Conservation (phyloP, 495 filamentous ascomycete genomes). For the Podospora sp. region DNA sequence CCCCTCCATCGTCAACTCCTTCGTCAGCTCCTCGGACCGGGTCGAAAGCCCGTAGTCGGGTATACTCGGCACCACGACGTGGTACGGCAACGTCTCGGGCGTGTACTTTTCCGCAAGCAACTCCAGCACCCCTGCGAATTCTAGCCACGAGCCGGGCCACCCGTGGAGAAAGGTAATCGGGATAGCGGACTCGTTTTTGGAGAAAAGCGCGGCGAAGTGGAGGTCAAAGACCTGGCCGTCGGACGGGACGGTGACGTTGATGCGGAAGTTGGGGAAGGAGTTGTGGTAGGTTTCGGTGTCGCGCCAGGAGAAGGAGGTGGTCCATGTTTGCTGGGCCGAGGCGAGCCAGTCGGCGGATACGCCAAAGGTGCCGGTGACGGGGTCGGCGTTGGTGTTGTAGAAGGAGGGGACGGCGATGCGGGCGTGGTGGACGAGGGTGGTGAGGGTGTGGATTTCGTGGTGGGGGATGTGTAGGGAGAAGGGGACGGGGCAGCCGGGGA, state of each 20-base stretch:
- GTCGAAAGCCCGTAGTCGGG: constrained; percentile 66
- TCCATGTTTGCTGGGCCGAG: constrained; percentile 56
- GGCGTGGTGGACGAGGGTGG: constrained; percentile 16
- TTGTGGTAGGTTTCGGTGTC: constrained; percentile 60
- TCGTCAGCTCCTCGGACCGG: constrained; percentile 47
- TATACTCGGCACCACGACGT: constrained; percentile 66
- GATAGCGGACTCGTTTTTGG: constrained; percentile 58
- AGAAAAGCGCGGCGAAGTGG: constrained; percentile 68
- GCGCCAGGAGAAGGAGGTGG: constrained; percentile 51
- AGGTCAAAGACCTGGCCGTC: constrained; percentile 45
- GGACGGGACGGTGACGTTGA: constrained; percentile 48
- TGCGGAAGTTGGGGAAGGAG: constrained; percentile 63
- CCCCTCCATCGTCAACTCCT: constrained; percentile 48
- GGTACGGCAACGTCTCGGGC: constrained; percentile 60
- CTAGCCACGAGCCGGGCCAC: constrained; percentile 55
- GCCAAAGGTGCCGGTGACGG: constrained; percentile 49
- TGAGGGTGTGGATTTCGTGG: constrained; percentile 16
- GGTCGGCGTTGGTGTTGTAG: constrained; percentile 26
- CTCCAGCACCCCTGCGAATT: constrained; percentile 51
- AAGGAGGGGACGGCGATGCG: constrained; percentile 19
- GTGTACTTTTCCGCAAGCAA: constrained; percentile 55
- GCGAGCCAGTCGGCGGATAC: constrained; percentile 60
- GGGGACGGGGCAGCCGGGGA: constrained; percentile 15
- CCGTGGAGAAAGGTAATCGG: constrained; percentile 59
- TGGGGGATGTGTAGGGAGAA: constrained; percentile 22